These are phyloP conservation scores for Dianthus caryophyllus DNA, from an alignment of 148 eudicot genomes.

Conservation along the genomic window DNA sequence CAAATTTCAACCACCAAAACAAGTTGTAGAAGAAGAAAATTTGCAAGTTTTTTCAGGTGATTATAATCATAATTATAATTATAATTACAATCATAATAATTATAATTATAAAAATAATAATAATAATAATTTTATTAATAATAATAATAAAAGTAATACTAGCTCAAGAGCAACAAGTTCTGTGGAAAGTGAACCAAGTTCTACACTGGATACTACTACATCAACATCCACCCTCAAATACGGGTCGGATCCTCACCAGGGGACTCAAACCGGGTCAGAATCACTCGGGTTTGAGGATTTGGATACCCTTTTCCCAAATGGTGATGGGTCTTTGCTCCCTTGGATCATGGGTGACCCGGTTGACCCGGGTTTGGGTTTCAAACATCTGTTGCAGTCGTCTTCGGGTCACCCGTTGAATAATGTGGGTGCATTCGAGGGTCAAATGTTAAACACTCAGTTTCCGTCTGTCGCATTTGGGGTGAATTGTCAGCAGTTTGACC, in stretches of 20 bases:
- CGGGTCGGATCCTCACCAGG: slow-evolving; percentile 35
- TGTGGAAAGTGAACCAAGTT: slow-evolving; percentile 51
- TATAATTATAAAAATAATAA: not conserved
- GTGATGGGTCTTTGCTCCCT: slow-evolving; percentile 56
- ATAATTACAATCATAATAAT: too few species aligned
- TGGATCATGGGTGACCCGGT: slow-evolving; percentile 80
- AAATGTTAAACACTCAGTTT: too few species aligned
- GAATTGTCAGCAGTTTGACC: slow-evolving; percentile 33
- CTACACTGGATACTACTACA: slow-evolving; percentile 71
- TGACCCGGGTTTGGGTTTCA: slow-evolving; percentile 54
- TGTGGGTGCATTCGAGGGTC: slow-evolving; percentile 38
- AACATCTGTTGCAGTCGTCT: slow-evolving; percentile 58
- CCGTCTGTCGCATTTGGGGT: slow-evolving; percentile 25
- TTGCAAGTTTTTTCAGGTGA: not conserved
- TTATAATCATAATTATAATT: too few species aligned
- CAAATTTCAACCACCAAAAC: slow-evolving; percentile 14
- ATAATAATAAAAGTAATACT: slow-evolving; percentile 4
- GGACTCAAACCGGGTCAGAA: slow-evolving; percentile 20
- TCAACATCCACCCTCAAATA: slow-evolving; percentile 64
- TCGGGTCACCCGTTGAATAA: slow-evolving; percentile 25
- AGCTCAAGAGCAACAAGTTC: slow-evolving; percentile 5
- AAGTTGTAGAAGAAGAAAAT: not conserved
- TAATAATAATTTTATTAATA: slow-evolving; percentile 1
- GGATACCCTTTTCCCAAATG: slow-evolving; percentile 56
- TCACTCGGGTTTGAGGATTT: slow-evolving; percentile 58